Evolutionary conservation across 2,329 filamentous ascomycete genomes (phyloP).

Genomic region (Plectosphaerella plurivora): DNA sequence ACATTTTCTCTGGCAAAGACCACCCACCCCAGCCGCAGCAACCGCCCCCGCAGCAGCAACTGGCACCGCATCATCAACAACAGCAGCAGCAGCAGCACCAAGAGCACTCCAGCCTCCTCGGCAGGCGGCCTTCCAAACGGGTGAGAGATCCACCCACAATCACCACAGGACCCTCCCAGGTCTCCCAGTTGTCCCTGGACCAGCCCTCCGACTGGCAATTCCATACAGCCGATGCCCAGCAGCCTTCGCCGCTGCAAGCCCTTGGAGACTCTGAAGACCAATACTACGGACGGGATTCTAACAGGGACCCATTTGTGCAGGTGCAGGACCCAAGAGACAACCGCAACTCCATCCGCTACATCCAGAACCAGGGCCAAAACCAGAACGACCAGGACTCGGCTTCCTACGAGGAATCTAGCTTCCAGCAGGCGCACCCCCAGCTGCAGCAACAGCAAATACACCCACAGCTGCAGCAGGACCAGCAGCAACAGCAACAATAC

Average conservation of each 20-base stretch:
- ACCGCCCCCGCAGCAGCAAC: constrained; percentile 10
- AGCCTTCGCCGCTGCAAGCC: constrained; percentile 39
- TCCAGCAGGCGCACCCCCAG: constrained; percentile 28
- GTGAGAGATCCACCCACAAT: constrained; percentile 43
- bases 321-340: constrained; percentile 35
- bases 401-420: constrained; percentile 41
- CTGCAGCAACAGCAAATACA: constrained; percentile 16
- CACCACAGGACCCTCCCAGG: constrained; percentile 33
- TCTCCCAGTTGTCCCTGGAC: constrained; percentile 31
- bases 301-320: constrained; percentile 34
- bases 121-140: constrained; percentile 54
- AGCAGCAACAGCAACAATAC: constrained; percentile 33
- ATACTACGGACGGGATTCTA: constrained; percentile 30
- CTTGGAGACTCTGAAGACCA: constrained; percentile 34
- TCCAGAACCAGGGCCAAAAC: constrained; percentile 18
- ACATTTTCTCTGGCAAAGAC: constrained; percentile 39
- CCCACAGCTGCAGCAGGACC: constrained; percentile 28
- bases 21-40: constrained; percentile 19
- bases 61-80: constrained; percentile 11
- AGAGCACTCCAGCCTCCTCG: constrained; percentile 44
- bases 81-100: constrained; percentile 26
- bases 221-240: constrained; percentile 22
- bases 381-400: constrained; percentile 35
- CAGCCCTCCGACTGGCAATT: constrained; percentile 28
- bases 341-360: constrained; percentile 41